Evolutionary conservation across 768 basidiomycete genomes (phyloP), one percentile per base, ranked within the genome.

Genomic region (Xanthoconium stramineum): DNA sequence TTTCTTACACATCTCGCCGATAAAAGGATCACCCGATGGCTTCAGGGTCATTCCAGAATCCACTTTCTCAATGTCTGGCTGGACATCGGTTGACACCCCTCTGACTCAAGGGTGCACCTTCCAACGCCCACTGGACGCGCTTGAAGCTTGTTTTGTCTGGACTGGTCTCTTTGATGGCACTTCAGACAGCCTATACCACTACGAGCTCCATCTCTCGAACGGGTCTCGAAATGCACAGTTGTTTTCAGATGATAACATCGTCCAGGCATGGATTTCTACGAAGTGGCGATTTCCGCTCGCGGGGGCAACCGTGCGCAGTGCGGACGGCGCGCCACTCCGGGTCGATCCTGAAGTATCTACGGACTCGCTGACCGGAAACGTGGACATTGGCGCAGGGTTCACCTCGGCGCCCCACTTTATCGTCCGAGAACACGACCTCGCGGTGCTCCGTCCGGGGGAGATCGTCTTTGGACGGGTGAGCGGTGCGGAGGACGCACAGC

Each of bases 261-360:
- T 45, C 1, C 65, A 68, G 30, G 72, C 79, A 2, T 86, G 83
- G 83, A 30, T 69, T 20, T 63, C 73, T 12, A 65, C 81, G 20
- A 85, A 85, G 65, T 69, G 66, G 29, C 74, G 70, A 35, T 82
- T 72, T 56, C 83, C 83, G 3, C 70, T 85, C 5, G 76, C 80
- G 13, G 80, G 74, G 5, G 74, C 78, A 7, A 67, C 54, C 6
- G 59, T 83, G 9, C n/a, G 69, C 72, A 45, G 69, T 20, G 36
- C 28, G 8, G 53, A 55, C 13, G 20, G 11, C 5, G 35, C 12
- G 1, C 24, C 47, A 6, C 44, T 62, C 38, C 39, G 11, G 7
- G 6, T 33, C 30, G 6, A 24, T 24, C 24, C 24, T 4, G 24
- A 44, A 17, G 9, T 13, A n/a, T 5, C 50, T 14, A 11, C 37